Base-by-base conservation (phyloP, 371 early-diverging fungal species). In the Zancudomyces culisetae region DNA sequence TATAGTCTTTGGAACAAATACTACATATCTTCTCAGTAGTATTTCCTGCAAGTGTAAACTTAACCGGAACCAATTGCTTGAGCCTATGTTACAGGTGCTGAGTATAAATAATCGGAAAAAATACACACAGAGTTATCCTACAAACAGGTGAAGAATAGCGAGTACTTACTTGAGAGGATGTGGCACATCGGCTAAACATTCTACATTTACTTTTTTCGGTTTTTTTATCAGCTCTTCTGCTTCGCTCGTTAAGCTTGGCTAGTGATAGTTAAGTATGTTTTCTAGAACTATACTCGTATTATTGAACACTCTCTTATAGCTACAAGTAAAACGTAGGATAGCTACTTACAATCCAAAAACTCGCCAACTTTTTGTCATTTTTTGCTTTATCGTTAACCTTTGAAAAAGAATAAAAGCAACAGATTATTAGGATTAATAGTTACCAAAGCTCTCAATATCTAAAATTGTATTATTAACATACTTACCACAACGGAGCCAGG, bases 1-100 rank as follows among this genome's bases (percentile, higher is more conserved):
- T 78, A 18, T 93, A 65, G 0, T 73, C 63, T 55, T 87, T 92
- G 30, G 83, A 64, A 59, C 96, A 95, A 3, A 82, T 73, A 27
- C 89, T 89, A 49, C 93, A 93, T 26, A 81, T 56, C 69, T 42
- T 69, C 47, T 55, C 63, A 10, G 3, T 42, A 6, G 6, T 15
- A 15, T 27, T 52, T 28, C 26, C 27, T 15, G 52, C 10, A 41
- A 3, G 18, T 21, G 45, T 18, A 49, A 35, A 55, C 26, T 55
- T 40, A n/a, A 35, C 52, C 26, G 40, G 45, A 21, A 55, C 27
- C 27, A 55, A 2, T 26, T 55, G 18, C 30, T 45, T 49, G n/a
- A 40, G 3, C 2, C 55, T 54, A 49, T 18, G 15, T 18, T n/a
- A 4, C n/a, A 8, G 26, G 29, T 8, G 51, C n/a, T 23, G 2